Percentiles rank a stretch among this genome's conserved stretches.
These are phyloP conservation scores for Hymenoscyphus scutula DNA, from an alignment of 2,329 filamentous ascomycete genomes.

Conservation along the genomic window DNA sequence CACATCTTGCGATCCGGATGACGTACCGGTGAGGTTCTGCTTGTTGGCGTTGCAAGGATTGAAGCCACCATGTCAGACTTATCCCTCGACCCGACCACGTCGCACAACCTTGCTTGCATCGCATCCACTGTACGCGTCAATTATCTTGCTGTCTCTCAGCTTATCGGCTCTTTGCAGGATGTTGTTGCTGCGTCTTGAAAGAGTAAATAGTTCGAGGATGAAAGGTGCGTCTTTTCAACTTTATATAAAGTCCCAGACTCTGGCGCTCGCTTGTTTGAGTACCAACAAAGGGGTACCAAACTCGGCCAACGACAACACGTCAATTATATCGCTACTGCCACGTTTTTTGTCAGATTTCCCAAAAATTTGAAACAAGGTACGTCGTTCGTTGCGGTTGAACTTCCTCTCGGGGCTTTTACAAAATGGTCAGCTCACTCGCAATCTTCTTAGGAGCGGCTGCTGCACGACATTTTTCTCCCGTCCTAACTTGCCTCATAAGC, in stretches of 20 bases:
- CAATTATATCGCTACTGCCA: neutral
- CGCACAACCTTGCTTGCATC: neutral
- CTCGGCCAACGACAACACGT: too few relatives aligned
- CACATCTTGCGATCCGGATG: neutral
- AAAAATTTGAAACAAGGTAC: neutral
- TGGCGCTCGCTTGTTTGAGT: neutral
- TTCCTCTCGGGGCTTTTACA: neutral
- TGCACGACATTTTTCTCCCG: neutral
- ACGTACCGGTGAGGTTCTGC: neutral
- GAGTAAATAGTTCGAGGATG: neutral
- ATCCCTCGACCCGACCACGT: neutral
- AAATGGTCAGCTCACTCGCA: neutral
- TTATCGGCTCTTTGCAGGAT: neutral
- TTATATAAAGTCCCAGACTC: slow-evolving; percentile 1
- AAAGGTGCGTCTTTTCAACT: neutral
- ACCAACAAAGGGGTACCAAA: neutral
- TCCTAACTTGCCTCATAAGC: neutral
- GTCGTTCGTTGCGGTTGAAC: neutral
- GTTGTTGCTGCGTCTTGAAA: neutral
- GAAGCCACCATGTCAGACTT: slow-evolving; percentile 2
- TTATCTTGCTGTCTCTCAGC: neutral
- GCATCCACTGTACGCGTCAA: neutral
- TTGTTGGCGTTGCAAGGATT: neutral
- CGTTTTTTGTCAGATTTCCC: neutral
- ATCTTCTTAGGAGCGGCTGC: neutral